Percentiles rank a stretch among this genome's conserved stretches.
Conservation (phyloP, 306 rosid genomes). For the Benincasa hispida region DNA sequence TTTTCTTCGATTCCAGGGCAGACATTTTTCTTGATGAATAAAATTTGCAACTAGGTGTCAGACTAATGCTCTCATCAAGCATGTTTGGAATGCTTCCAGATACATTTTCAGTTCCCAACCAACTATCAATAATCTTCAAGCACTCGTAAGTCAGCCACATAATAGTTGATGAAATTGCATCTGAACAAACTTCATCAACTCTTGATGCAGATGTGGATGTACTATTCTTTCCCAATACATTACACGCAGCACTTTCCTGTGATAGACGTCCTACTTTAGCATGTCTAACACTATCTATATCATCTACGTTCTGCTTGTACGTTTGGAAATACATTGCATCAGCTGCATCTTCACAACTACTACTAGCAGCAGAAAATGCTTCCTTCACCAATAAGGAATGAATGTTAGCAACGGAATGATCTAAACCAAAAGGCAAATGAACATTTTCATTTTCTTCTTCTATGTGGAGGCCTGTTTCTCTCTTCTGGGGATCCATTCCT, state of each 20-base stretch:
- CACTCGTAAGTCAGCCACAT: slow-evolving; percentile 66
- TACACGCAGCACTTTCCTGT: slow-evolving; percentile 64
- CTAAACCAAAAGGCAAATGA: slow-evolving; percentile 53
- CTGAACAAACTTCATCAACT: slow-evolving; percentile 28
- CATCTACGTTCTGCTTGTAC: slow-evolving; percentile 31
- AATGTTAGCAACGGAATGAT: slow-evolving; percentile 64
- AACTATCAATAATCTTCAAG: slow-evolving; percentile 68
- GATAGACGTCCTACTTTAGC: slow-evolving; percentile 82
- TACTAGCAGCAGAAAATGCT: slow-evolving; percentile 54
- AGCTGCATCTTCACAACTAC: slow-evolving; percentile 38
- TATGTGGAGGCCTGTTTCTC: slow-evolving; percentile 69
- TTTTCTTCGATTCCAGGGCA: slow-evolving; percentile 24
- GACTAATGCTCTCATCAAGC: slow-evolving; percentile 27
- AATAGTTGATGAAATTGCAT: slow-evolving; percentile 37
- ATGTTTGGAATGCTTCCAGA: slow-evolving; percentile 28
- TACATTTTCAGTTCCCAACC: slow-evolving; percentile 51
- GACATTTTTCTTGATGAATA: slow-evolving; percentile 42
- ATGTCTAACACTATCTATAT: slow-evolving; percentile 46
- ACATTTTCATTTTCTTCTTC: slow-evolving; percentile 84
- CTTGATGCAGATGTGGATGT: slow-evolving; percentile 20
- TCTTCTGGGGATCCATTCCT: slow-evolving; percentile 87
- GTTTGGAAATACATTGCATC: slow-evolving; percentile 25
- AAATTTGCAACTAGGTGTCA: slow-evolving; percentile 36
- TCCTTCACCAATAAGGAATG: slow-evolving; percentile 80
- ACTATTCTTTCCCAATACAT: slow-evolving; percentile 29